phyloP scores from a whole-genome alignment of 768 basidiomycete genomes.

The Podaxis sp. region DNA sequence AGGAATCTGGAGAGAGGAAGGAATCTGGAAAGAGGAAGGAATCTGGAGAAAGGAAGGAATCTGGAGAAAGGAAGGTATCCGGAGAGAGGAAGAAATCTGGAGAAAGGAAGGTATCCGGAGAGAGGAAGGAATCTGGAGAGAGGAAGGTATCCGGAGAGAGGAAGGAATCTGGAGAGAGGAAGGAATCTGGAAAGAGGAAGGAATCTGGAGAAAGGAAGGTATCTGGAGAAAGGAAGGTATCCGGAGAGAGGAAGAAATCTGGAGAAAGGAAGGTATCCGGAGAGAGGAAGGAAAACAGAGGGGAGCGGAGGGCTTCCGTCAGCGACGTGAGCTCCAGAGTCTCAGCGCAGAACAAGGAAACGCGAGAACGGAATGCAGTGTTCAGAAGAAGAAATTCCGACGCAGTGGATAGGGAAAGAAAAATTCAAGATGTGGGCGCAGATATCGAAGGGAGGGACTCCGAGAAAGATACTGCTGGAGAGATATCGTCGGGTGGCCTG shows the following conservation, averaged over 20 bases:
- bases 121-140: neutral
- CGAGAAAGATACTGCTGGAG: neutral
- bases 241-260: neutral
- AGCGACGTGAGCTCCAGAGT: neutral
- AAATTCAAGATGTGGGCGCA: neutral
- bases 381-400: neutral
- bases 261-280: neutral
- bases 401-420: neutral
- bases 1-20: neutral
- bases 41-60: neutral
- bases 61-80: neutral
- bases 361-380: neutral
- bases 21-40: too few species aligned
- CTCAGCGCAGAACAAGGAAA: neutral
- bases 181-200: neutral
- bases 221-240: neutral
- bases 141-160: neutral
- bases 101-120: neutral
- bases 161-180: neutral
- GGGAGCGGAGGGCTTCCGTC: neutral
- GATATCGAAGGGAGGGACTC: neutral
- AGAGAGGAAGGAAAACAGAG: neutral
- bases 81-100: too few species aligned
- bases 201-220: too few species aligned
- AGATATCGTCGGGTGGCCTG: neutral